A percentile compares a stretch with the other conserved stretches of the same genome.
Evolutionary conservation across 768 basidiomycete species (phyloP).

Genomic region (Boletus rubroflammeus): DNA sequence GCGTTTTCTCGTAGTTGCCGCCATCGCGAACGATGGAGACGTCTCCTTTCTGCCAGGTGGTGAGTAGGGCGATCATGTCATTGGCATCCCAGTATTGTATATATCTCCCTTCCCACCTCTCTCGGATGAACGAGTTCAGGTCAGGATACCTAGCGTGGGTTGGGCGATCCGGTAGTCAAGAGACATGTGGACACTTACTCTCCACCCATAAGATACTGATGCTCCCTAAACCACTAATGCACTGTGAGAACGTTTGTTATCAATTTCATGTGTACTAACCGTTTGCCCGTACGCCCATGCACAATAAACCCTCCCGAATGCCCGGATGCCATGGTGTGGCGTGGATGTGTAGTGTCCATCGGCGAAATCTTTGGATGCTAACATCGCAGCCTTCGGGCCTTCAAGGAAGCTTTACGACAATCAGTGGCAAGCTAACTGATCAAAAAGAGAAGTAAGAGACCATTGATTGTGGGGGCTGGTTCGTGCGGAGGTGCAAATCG

Average conservation of each 20-base stretch:
- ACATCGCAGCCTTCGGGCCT: slow-evolving; percentile 53
- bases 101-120: slow-evolving; percentile 48
- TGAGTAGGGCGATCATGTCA: slow-evolving; percentile 46
- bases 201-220: slow-evolving; percentile 42
- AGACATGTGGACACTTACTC: slow-evolving; percentile 26
- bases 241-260: not conserved
- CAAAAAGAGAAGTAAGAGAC: slow-evolving; percentile 23
- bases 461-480: slow-evolving; percentile 56
- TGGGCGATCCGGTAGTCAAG: not conserved
- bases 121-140: slow-evolving; percentile 46
- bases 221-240: slow-evolving; percentile 52
- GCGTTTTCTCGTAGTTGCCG: slow-evolving; percentile 40
- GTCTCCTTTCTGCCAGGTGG: slow-evolving; percentile 54
- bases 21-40: slow-evolving; percentile 43
- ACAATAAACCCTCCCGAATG: slow-evolving; percentile 55
- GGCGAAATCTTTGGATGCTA: slow-evolving; percentile 52
- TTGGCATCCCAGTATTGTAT: slow-evolving; percentile 52
- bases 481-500: slow-evolving; percentile 52
- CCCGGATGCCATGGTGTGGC: slow-evolving; percentile 50
- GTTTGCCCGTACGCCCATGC: slow-evolving; percentile 62
- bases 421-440: not conserved
- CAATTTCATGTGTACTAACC: slow-evolving; percentile 28
- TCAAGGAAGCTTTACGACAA: slow-evolving; percentile 50
- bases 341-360: slow-evolving; percentile 48
- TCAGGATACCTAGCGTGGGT: slow-evolving; percentile 39